phyloP scores from a whole-genome alignment of 2,329 filamentous ascomycete genomes.

The Fusarium caatingaense region DNA sequence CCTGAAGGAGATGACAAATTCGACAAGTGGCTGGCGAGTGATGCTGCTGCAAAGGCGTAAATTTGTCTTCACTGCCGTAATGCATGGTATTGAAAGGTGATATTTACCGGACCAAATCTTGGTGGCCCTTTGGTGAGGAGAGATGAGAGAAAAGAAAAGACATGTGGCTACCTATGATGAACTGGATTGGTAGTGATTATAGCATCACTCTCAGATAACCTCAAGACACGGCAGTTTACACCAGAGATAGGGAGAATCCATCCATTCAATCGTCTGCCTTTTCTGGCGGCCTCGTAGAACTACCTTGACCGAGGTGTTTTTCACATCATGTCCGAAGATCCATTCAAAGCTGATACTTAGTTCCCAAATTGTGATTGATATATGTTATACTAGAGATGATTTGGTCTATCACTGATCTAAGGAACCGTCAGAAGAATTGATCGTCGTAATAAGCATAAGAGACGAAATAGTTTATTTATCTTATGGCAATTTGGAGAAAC shows the following conservation, averaged over 20 bases:
- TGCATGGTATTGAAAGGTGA: not conserved
- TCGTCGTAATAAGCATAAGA: too few species aligned
- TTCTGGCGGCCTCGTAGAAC: not conserved
- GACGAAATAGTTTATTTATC: too few species aligned
- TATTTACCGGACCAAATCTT: not conserved
- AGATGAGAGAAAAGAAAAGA: not conserved
- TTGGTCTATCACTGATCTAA: not conserved
- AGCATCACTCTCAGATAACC: not conserved
- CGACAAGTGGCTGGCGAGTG: conserved; percentile 22
- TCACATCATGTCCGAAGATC: too few species aligned
- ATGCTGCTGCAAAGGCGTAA: not conserved
- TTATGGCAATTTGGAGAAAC: too few species aligned
- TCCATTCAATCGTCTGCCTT: not conserved
- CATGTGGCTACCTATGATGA: not conserved
- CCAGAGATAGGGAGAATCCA: not conserved
- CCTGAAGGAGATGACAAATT: conserved; percentile 20
- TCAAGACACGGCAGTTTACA: not conserved
- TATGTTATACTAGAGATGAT: not conserved
- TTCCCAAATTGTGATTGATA: not conserved
- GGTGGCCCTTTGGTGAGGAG: not conserved
- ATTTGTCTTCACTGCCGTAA: not conserved
- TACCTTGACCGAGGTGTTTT: not conserved
- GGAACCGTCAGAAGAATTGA: too few species aligned
- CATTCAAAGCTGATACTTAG: not conserved
- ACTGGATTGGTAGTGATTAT: not conserved